Base-by-base conservation (phyloP, 202 grass and related monocot genomes). In the Setaria viridis region DNA sequence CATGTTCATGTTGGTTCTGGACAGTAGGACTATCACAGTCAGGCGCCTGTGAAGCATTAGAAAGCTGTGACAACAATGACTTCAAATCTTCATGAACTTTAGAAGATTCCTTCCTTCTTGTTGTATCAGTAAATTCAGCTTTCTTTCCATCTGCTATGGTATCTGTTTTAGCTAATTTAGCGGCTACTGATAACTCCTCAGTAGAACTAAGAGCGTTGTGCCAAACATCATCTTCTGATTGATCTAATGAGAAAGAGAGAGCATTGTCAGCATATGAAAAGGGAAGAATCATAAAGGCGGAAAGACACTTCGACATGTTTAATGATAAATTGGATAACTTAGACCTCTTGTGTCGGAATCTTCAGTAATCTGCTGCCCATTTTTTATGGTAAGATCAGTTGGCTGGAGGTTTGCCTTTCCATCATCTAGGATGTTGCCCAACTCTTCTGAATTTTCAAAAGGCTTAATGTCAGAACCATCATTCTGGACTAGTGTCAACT, bases 61-160 rank as follows among this genome's bases (percentile, higher is more conserved):
- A 95, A 82, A 96, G 51, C 81, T 99, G 91, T 69, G 93, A 91
- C 39, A 99, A 74, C 34, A 99, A 77, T 62, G 89, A 59, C 70
- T 91, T 92, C 59, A 99, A 73, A 78, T 99, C 88, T 72, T 99
- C 90, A 81, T 91, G 89, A 45, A 87, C 90, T 80, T 69, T 81
- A 16, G 85, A 90, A 55, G 90, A 94, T 66, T 90, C 80, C 67
- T 91, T 95, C 43, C 64, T 77, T 16, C 82, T 67, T 49, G 65
- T 29, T 84, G 32, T 79, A 56, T 85, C 13, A 6, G 84, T 67
- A 70, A 78, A 75, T 74, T 82, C 66, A 85, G 82, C 35, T 69
- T 74, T 66, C 11, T 20, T 57, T 79, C 86, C 79, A 78, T 17
- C 51, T 54, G 67, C 14, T 30, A 56, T 56, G 29, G 76, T 66